A percentile compares a stretch with the other conserved stretches of the same genome.
These are phyloP conservation scores for Pythium periplocum DNA, from an alignment of 352 stramenopile species.

Conservation along the genomic window DNA sequence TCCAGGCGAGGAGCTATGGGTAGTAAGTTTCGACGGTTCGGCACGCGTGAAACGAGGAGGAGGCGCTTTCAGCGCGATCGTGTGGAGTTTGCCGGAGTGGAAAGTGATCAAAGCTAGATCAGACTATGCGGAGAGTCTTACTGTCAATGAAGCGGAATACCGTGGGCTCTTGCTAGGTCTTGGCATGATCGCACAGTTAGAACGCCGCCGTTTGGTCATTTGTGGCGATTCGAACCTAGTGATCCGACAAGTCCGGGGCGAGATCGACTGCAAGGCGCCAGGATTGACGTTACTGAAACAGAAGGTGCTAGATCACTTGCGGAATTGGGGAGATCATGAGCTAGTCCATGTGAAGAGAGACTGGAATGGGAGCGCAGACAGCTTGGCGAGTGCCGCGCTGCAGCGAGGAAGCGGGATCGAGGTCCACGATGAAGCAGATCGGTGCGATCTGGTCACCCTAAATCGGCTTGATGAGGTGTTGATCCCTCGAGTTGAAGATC, in stretches of 20 bases:
- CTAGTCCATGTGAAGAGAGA: constrained; percentile 10
- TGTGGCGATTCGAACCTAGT: constrained; percentile 17
- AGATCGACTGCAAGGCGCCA: constrained; percentile 17
- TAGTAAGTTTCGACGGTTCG: constrained; percentile 17
- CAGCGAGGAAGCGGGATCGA: not conserved
- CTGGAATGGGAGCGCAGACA: constrained; percentile 6
- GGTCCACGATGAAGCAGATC: not conserved
- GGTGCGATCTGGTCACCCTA: not conserved
- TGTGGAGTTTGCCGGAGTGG: constrained; percentile 10
- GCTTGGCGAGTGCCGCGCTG: not conserved
- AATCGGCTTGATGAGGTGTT: not conserved
- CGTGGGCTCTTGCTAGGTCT: not conserved
- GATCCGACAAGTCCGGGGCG: constrained; percentile 14
- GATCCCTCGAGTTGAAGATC: not conserved
- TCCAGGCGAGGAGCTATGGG: constrained; percentile 2
- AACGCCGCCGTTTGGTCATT: not conserved
- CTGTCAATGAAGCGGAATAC: constrained; percentile 22
- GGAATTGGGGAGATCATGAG: not conserved
- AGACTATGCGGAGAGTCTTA: constrained; percentile 5
- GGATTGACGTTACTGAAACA: constrained; percentile 6
- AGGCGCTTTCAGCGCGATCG: constrained; percentile 9
- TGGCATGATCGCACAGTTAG: constrained; percentile 8
- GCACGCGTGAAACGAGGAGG: constrained; percentile 10
- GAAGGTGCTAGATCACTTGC: constrained; percentile 2
- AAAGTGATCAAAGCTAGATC: not conserved